Evolutionary conservation across 352 stramenopile genomes (phyloP), one percentile per base, ranked within the genome.

Genomic region (Pythium insidiosum): DNA sequence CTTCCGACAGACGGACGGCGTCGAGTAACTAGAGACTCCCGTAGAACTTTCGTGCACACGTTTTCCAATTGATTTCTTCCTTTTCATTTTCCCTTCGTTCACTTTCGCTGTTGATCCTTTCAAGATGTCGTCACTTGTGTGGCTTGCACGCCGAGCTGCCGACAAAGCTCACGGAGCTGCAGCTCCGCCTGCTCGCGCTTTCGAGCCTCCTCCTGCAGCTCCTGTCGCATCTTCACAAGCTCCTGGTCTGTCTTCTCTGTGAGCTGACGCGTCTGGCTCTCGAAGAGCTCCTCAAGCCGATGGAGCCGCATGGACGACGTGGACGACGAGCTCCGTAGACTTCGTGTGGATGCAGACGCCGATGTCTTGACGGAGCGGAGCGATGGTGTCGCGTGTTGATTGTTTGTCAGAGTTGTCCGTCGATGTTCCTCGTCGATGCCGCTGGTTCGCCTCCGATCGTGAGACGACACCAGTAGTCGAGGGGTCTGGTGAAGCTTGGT

Each of bases 1-100:
- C 20, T 93, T 91, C 60, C 70, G 78, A 24, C 53, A 83, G 54
- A 93, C 78, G 0, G 78, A 90, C 31, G 78, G 80, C 12, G 71
- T 69, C 4, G 79, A 92, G 61, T 84, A 77, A 36, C 47, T 38
- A 6, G 7, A 35, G 9, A 33, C 9, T n/a, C n/a, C n/a, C n/a
- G n/a, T n/a, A n/a, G n/a, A n/a, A n/a, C n/a, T n/a, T n/a, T n/a
- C n/a, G n/a, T n/a, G n/a, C n/a, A n/a, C n/a, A n/a, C n/a, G n/a
- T n/a, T n/a, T n/a, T n/a, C n/a, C 28, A 33, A 33, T 33, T 33
- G 28, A 33, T 33, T 33, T n/a, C n/a, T 39, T 39, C 18, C 11
- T 20, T 30, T 43, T 12, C 22, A 24, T 29, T 43, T 43, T 11
- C 22, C 22, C 9, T 24, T 24, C 10, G 26, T 19, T 23, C 40